Evolutionary conservation across 2,329 filamentous ascomycete genomes (phyloP).

Genomic region (Camillea tinctor): DNA sequence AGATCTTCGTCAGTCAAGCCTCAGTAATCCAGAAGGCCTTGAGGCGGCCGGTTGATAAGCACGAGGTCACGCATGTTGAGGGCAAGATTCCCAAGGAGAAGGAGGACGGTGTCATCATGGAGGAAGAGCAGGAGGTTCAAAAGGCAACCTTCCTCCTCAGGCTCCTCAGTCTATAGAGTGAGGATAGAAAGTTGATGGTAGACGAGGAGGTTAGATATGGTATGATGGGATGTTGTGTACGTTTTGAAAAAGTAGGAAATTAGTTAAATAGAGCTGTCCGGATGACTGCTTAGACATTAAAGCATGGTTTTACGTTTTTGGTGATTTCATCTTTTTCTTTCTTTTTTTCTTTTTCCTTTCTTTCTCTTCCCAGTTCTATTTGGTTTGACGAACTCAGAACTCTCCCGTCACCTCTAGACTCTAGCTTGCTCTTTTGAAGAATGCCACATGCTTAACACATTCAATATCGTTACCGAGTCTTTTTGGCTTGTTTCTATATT

Average conservation of each 20-base stretch:
- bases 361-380: background rate
- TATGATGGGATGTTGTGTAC: slow-evolving; percentile 3
- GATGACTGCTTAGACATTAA: background rate
- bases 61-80: slow-evolving; percentile 58
- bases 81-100: slow-evolving; percentile 51
- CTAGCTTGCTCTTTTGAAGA: background rate
- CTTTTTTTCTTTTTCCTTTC: background rate
- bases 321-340: background rate
- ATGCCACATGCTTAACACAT: background rate
- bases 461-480: slow-evolving; percentile 32
- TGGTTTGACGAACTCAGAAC: background rate
- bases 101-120: slow-evolving; percentile 64
- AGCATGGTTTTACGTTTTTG: background rate
- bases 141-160: slow-evolving; percentile 78
- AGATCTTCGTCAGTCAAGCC: slow-evolving; percentile 67
- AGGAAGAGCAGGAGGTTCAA: slow-evolving; percentile 85
- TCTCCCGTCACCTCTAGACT: background rate
- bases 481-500: slow-evolving; percentile 51
- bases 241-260: background rate
- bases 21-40: slow-evolving; percentile 73
- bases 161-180: slow-evolving; percentile 65
- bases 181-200: background rate
- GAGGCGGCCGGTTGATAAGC: slow-evolving; percentile 72
- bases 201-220: background rate
- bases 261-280: background rate